Base-by-base conservation (phyloP, 768 basidiomycete genomes). In the Phylloporus sp. region DNA sequence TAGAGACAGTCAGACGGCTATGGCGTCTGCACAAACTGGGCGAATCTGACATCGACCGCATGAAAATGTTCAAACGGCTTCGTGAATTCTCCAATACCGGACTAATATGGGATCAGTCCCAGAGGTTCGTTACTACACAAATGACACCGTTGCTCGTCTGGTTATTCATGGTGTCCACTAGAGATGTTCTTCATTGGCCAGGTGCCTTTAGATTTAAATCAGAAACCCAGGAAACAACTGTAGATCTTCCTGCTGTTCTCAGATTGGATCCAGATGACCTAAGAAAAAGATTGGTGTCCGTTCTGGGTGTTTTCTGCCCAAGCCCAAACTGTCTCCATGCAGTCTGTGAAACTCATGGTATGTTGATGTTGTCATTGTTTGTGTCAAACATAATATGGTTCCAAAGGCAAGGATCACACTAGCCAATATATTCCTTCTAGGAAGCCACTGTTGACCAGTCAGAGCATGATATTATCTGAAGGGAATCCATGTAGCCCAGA, bases 1-100 rank as follows among this genome's bases (percentile, higher is more conserved):
- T 77, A 6, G 78, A 82, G 62, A 67, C 74, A 7, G 64, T 71
- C 9, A 68, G 72, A 18, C 67, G 75, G 6, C 67, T 84, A 0
- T 56, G n/a, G 70, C 28, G 43, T 57, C 6, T 50, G 1, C 52
- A 73, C n/a, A 38, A 54, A 0, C 48, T 81, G 2, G 61, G 67
- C 0, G 55, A 66, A 5, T 43, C 44, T 2, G 69, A 75, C 12
- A 73, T 82, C 15, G 73, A 79, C 35, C 52, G 46, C 10, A 56
- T 61, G 44, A 13, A 49, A 4, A 64, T 73, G n/a, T 59, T 72
- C 22, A 58, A 60, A 50, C 20, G 35, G 8, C 50, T 70, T 22
- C 65, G 68, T 15, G 22, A 36, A 6, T 32, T 54, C 1, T 55
- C 66, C 15, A 65, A 66, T 12, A 7, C 15, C 0, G 80, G 80